Conservation (phyloP, 306 rosid species). For the Prunus kanzakura region DNA sequence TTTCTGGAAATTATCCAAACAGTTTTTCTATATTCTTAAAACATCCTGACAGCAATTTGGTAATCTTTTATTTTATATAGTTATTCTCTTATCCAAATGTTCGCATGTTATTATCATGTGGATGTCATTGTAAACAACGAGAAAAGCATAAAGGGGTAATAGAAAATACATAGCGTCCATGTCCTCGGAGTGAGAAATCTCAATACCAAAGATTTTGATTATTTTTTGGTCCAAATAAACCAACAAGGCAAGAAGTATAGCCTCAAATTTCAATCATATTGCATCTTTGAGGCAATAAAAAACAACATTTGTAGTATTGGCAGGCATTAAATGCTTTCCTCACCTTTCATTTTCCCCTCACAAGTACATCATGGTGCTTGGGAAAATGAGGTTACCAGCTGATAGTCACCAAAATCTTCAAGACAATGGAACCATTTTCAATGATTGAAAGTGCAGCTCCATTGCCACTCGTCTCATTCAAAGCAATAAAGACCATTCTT, state of each 20-base stretch:
- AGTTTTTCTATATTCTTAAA: not conserved
- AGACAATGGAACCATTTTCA: conserved; percentile 53
- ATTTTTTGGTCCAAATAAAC: not conserved
- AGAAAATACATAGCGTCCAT: too few species aligned
- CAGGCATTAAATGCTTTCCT: conserved; percentile 24
- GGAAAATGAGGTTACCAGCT: conserved; percentile 4
- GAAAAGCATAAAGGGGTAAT: fast-evolving
- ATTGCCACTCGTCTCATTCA: conserved; percentile 42
- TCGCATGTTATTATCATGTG: too few species aligned
- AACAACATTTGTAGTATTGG: conserved; percentile 13
- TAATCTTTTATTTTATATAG: too few species aligned
- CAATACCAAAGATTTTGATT: too few species aligned
- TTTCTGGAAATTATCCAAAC: conserved; percentile 23
- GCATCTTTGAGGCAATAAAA: not conserved
- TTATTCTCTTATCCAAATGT: too few species aligned
- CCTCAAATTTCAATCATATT: conserved; percentile 16
- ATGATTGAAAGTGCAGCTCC: conserved; percentile 61
- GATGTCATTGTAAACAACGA: too few species aligned
- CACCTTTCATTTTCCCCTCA: conserved; percentile 6
- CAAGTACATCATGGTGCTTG: not conserved
- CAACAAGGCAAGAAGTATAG: not conserved
- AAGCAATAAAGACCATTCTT: conserved; percentile 68
- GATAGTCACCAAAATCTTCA: conserved; percentile 27
- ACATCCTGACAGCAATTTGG: too few species aligned
- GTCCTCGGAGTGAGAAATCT: too few species aligned